Evolutionary conservation across 495 filamentous ascomycete genomes (phyloP), one percentile per base, ranked within the genome.

Genomic region (Talaromyces liani): DNA sequence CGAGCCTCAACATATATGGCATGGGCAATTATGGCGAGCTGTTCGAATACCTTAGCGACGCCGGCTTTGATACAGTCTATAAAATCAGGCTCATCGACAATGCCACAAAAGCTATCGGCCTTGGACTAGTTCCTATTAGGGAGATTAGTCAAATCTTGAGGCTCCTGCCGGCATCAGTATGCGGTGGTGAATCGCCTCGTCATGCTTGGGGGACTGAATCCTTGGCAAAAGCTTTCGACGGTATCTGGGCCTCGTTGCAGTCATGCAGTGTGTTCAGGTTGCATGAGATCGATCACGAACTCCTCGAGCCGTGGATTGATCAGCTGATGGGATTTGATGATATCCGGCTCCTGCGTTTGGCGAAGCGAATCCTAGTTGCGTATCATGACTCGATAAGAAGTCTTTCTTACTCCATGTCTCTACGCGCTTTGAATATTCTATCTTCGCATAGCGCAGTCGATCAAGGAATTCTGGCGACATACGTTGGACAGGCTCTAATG

Each of bases 181-280:
- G 20, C 3, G 34, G 16, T 12, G 20, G 18, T 27, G 18, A 22
- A 14, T n/a, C 18, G 9, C 24, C 36, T 20, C 27, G 20, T 20
- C 24, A 53, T 12, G 1, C 20, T 29, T 63, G 68, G 57, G 61
- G 60, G 14, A 65, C 31, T 29, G 56, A 62, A 33, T 25, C 62
- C 12, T 49, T 77, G 22, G 39, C 61, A 6, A 63, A 65, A 6
- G 64, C 71, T 18, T 75, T 75, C 54, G 64, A 68, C 45, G 60
- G 65, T 4, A 70, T 80, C 65, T 80, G 78, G 78, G 69, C 69
- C 66, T 73, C 77, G 4, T 75, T 80, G 63, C 74, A 75, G 10
- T 64, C 63, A 8, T 78, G 77, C 58, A 73, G 68, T 47, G 70
- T 80, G 25, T 72, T 77, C 27, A 67, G 68, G 22, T 71, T 76